These are phyloP conservation scores for Aspergillus thermomutatus DNA, from an alignment of 2,329 filamentous ascomycete genomes.

Conservation along the genomic window DNA sequence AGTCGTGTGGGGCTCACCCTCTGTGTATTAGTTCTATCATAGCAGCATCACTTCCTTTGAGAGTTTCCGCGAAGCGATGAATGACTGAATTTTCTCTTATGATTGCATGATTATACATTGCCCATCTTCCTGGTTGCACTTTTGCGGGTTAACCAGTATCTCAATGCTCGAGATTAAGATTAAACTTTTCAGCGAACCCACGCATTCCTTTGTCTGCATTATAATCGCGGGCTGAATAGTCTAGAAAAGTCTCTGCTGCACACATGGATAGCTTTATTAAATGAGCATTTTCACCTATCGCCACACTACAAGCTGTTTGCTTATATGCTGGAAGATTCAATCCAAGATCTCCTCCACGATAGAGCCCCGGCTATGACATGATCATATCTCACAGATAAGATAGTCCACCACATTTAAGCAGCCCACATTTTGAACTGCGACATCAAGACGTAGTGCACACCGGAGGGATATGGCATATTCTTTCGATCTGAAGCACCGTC, in stretches of 20 bases:
- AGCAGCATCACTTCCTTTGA: conserved; percentile 20
- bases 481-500: background rate
- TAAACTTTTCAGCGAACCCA: background rate
- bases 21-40: conserved; percentile 27
- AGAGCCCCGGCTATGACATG: background rate
- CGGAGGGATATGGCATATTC: background rate
- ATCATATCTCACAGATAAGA: background rate
- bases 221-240: background rate
- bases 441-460: background rate
- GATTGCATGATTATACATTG: conserved; percentile 4
- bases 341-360: too few species aligned
- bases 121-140: background rate
- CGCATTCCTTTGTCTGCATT: background rate
- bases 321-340: background rate
- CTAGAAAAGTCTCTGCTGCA: background rate
- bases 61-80: conserved; percentile 19
- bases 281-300: background rate
- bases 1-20: conserved; percentile 18
- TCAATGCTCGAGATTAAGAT: background rate
- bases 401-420: background rate
- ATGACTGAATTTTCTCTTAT: conserved; percentile 12
- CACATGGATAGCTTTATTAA: background rate
- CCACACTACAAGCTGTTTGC: background rate
- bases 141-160: background rate
- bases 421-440: background rate